phyloP scores from a whole-genome alignment of 345 rosid genomes.

The Arabidopsis arenosa region DNA sequence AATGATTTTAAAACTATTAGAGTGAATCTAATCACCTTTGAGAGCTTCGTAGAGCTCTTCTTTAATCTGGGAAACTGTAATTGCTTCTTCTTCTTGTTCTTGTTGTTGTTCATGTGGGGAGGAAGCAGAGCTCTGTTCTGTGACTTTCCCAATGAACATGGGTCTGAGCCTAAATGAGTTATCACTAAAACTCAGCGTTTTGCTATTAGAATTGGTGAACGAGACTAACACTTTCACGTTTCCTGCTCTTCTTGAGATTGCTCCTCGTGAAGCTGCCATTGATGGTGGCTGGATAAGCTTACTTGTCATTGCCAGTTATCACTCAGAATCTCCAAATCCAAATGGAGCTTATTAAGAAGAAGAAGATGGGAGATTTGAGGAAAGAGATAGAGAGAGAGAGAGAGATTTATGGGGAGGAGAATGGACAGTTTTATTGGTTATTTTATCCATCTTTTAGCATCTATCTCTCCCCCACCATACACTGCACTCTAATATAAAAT shows the following conservation, averaged over 20 bases:
- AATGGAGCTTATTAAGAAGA: background rate
- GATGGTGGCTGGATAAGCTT: constrained; percentile 52
- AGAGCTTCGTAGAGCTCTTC: constrained; percentile 52
- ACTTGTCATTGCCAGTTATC: constrained; percentile 40
- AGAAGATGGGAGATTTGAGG: constrained; percentile 11
- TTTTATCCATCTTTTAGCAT: constrained; percentile 38
- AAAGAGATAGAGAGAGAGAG: background rate
- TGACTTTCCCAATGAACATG: constrained; percentile 44
- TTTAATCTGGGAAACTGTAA: constrained; percentile 53
- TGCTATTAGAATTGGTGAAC: constrained; percentile 33
- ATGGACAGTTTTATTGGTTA: background rate
- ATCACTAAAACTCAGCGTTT: constrained; percentile 30
- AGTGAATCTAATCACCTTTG: constrained; percentile 49
- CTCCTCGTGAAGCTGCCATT: constrained; percentile 35
- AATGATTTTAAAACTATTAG: background rate
- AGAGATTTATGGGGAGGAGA: constrained; percentile 36
- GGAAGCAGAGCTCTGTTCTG: constrained; percentile 51
- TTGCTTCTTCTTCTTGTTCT: constrained; percentile 18
- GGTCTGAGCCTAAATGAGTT: constrained; percentile 41
- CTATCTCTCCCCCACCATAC: constrained; percentile 36
- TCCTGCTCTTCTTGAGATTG: constrained; percentile 28
- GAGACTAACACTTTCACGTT: constrained; percentile 15
- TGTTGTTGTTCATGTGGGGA: constrained; percentile 21
- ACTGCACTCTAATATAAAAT: background rate
- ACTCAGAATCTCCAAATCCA: background rate